Percentiles rank a stretch among this genome's conserved stretches.
phyloP scores from a whole-genome alignment of 768 basidiomycete species.

The Hemileccinum impolitum region DNA sequence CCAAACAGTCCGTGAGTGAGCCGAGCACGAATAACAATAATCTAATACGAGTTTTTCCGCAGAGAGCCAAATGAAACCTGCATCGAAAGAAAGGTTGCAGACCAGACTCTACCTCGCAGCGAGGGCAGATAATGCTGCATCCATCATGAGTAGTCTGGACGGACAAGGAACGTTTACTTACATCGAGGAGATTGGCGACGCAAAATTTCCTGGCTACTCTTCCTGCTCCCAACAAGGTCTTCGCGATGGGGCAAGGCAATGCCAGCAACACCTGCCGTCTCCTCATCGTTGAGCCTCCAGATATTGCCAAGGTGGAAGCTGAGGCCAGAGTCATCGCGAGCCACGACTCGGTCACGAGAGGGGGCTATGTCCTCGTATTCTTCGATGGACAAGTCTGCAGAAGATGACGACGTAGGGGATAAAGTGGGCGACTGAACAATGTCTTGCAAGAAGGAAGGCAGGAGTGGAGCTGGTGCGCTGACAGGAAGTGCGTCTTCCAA shows the following conservation, averaged over 20 bases:
- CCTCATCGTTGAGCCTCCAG: conserved; percentile 72
- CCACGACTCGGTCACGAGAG: conserved; percentile 25
- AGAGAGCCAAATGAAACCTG: conserved; percentile 8
- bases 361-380: conserved; percentile 43
- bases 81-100: neutral
- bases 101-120: neutral
- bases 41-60: conserved; percentile 28
- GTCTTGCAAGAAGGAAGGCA: conserved; percentile 78
- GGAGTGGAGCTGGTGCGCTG: conserved; percentile 46
- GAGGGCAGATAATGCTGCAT: neutral
- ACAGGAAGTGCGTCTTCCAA: conserved; percentile 19
- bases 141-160: neutral
- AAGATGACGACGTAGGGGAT: conserved; percentile 63
- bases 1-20: conserved; percentile 32
- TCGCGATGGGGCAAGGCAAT: conserved; percentile 46
- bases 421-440: conserved; percentile 66
- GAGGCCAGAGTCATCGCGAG: conserved; percentile 26
- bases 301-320: conserved; percentile 48
- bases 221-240: conserved; percentile 38
- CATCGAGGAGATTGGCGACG: conserved; percentile 28
- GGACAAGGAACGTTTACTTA: neutral
- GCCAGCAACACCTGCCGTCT: conserved; percentile 52
- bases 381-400: conserved; percentile 63
- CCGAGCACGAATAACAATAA: conserved; percentile 28
- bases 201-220: conserved; percentile 37